Base-by-base conservation (phyloP, 805 yeast genomes). In the Candida patagonica region DNA sequence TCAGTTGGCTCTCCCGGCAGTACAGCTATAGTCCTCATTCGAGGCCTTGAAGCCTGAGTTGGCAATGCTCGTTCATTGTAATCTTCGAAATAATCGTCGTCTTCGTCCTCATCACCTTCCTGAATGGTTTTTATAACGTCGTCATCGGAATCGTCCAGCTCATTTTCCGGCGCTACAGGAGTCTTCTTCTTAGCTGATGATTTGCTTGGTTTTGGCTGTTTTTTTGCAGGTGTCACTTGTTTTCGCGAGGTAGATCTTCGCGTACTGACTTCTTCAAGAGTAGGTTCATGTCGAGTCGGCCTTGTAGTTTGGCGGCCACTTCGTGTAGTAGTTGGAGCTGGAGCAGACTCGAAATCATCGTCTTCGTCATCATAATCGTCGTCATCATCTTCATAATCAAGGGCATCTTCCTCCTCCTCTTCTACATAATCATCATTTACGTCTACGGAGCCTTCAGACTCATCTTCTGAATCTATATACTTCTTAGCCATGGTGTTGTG, bases 1-100 rank as follows among this genome's bases (percentile, higher is more conserved):
- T 47, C 57, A 19, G 45, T 26, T 13, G 56, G 47, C 16, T 52
- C 57, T 2, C 59, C 60, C 3, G 50, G 45, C 6, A 52, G 39
- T 37, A 46, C 41, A 24, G 51, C 57, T 12, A 47, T 42, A 25
- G 44, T 53, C 29, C 51, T 38, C 6, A 62, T 59, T 13, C 68
- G 56, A 42, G 63, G 69, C 10, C 69, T 59, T 2, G 65, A 65
- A 2, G 67, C 62, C 2, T 48, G 51, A 10, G 46, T 29, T 35
- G 36, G 42, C 10, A 30, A 21, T 13, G 38, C 40, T 7, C 43
- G 34, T 10, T 44, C 46, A 19, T 30, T 29, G 7, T 30, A 33
- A 7, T 44, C 49, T 20, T 44, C 50, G 15, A 47, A 52, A n/a
- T 40, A 52, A 19, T 46, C 56, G 4, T 46, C 52, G 2, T 46